Base-by-base conservation (phyloP, 2,329 filamentous ascomycete genomes). In the Calonectria pseudoreteaudii region DNA sequence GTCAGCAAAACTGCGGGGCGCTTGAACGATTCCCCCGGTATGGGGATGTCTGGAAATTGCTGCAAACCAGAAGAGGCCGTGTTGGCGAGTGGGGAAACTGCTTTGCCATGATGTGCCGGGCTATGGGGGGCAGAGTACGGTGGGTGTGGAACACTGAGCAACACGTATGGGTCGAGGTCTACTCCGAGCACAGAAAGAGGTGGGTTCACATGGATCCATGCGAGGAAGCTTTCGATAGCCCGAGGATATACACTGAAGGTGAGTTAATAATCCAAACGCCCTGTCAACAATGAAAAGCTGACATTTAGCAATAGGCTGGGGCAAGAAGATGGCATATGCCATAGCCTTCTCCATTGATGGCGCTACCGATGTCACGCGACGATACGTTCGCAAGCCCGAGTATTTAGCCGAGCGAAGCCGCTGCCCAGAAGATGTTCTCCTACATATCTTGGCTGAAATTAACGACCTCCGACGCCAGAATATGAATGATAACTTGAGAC, bases 101-200 rank as follows among this genome's bases (percentile, higher is more conserved):
- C 88, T 99, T 99, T 87, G 96, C 94, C 86, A 98, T 98, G 97
- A 90, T 99, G 66, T 98, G 96, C 88, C 92, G 96, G 73, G 97
- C 97, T 5, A 92, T 98, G 18, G 96, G 96, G 65, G 94, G 94
- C 74, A 91, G 96, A 74, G 95, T 98, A 28, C 92, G 97, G 81
- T 99, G 97, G 97, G 94, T 99, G 14, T 99, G 97, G 97, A 98
- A 98, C 80, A 93, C 94, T 36, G 97, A 98, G 85, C 97, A 98
- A 83, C 95, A 98, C 82, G 94, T 98, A 28, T 98, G 97, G 96
- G 98, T 96, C 1, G 97, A 98, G 81, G 94, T 98, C 16, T 99
- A 98, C 86, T 98, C 96, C 3, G 94, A 97, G 75, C 95, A 98
- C 85, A 94, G 96, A 82, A 93, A 94, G 83, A 92, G 95, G 83